Evolutionary conservation across 768 basidiomycete species (phyloP), one percentile per base, ranked within the genome.

Genomic region (Leccinum boreale): DNA sequence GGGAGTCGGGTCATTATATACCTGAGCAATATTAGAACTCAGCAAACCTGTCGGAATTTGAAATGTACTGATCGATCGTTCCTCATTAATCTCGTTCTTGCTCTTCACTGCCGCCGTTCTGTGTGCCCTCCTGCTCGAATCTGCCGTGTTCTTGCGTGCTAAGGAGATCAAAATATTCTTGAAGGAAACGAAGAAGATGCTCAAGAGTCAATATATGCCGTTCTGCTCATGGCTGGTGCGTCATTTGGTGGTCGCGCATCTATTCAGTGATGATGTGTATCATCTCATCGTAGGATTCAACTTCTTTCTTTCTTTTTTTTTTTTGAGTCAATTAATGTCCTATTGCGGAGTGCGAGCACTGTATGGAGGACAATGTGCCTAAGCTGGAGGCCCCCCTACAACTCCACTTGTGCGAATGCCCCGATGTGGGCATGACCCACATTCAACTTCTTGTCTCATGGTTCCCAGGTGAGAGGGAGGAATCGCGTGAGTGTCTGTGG

Each of bases 171-270:
- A 75, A 67, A 70, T 84, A 3, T 98, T 97, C 79, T 35, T 94
- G 3, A 78, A 70, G 57, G 91, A 94, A 72, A 83, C 84, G 0
- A 79, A 81, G 61, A 75, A 74, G 52, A 96, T 95, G 92, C 74
- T 95, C 36, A 91, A 84, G 75, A 72, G 69, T 1, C 91, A 97
- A 83, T 94, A 56, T 95, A 94, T 65, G 89, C 89, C 6, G 78
- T 94, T 24, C 73, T 93, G 35, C 80, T 94, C 58, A 92, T 94
- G 89, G 85, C 89, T 5, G 77, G 76, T 77, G 39, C 46, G 69
- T 69, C 14, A 14, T 57, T 62, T 35, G 10, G 1, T 17, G 7
- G 14, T 36, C 35, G 9, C n/a, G n/a, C n/a, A 4, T n/a, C 9
- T 7, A 42, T 42, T n/a, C 5, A 56, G 52, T 14, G 4, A 12